Evolutionary conservation across 2,329 filamentous ascomycete genomes (phyloP), one percentile per base, ranked within the genome.

Genomic region (Drechslerella dactyloides): DNA sequence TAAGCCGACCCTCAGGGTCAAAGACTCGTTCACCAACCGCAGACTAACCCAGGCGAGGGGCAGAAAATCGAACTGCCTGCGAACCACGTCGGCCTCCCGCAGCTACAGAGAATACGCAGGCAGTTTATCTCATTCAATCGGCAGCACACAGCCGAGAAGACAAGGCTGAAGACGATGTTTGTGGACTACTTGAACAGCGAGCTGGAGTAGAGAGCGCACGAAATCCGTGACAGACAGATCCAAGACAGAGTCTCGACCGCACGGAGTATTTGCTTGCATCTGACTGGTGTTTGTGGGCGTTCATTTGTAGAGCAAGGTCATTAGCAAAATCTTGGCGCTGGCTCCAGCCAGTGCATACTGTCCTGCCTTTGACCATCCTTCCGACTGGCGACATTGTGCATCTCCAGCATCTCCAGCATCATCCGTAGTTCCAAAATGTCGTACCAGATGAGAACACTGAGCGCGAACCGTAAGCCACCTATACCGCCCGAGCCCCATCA

Each of bases 101-200:
- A 91, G 78, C 81, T 96, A 75, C 91, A 96, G 80, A 84, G 91
- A 74, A 81, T 93, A 75, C 83, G 91, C 69, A 84, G 91, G 76
- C 90, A 91, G 54, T 96, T 90, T 80, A 87, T 93, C 75, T 85
- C 84, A 3, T 79, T 96, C 78, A 93, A 93, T 75, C 83, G 91
- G 81, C 77, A 89, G 83, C 77, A 92, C 85, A 69, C 86, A 82
- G 52, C 80, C 83, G 63, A 85, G 4, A 83, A 82, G 1, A 81
- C 82, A 27, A 83, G 85, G 75, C 82, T 89, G 75, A 82, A 84
- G 72, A 85, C 86, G 77, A 85, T 84, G 35, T 90, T 90, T 78
- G 86, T 89, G 33, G 83, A 84, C 21, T 89, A 89, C 80, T 79
- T 90, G 52, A 89, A 89, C 75, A 85, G 87, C 42, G 73, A 75